Evolutionary conservation across 371 early-diverging fungal genomes (phyloP).

Genomic region (Capniomyces stellatus): DNA sequence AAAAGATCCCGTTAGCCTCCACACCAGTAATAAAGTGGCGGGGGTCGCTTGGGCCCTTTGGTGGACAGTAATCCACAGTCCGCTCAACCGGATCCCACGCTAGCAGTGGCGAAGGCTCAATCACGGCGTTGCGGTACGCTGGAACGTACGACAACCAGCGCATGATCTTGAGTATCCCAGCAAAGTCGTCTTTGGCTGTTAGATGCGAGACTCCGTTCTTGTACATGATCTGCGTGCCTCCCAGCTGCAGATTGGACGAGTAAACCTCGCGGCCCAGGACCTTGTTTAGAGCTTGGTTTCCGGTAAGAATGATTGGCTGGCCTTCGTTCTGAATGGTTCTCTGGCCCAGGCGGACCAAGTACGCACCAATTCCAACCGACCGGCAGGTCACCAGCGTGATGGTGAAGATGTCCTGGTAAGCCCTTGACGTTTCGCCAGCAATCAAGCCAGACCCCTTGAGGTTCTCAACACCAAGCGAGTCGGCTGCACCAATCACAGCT

Average conservation of each 20-base stretch:
- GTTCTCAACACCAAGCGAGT: slow-evolving; percentile 98
- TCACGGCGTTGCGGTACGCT: slow-evolving; percentile 35
- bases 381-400: slow-evolving; percentile 93
- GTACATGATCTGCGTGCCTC: slow-evolving; percentile 97
- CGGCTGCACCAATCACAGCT: slow-evolving; percentile 72
- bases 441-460: slow-evolving; percentile 93
- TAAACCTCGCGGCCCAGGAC: slow-evolving; percentile 96
- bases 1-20: slow-evolving; percentile 42
- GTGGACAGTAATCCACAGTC: slow-evolving; percentile 54
- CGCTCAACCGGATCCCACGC: slow-evolving; percentile 48
- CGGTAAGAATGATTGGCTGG: slow-evolving; percentile 95
- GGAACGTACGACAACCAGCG: slow-evolving; percentile 93
- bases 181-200: slow-evolving; percentile 85
- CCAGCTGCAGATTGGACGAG: slow-evolving; percentile 93
- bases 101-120: slow-evolving; percentile 29
- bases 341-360: slow-evolving; percentile 95
- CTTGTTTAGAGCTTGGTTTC: slow-evolving; percentile 96
- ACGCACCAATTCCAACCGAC: slow-evolving; percentile 98
- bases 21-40: slow-evolving; percentile 74
- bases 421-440: slow-evolving; percentile 93
- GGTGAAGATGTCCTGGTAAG: slow-evolving; percentile 95
- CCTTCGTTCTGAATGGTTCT: slow-evolving; percentile 94
- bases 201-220: slow-evolving; percentile 96
- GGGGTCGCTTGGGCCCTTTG: slow-evolving; percentile 80
- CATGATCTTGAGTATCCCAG: slow-evolving; percentile 81